Conservation (phyloP, 352 stramenopile species). For the Phytophthora quininea region DNA sequence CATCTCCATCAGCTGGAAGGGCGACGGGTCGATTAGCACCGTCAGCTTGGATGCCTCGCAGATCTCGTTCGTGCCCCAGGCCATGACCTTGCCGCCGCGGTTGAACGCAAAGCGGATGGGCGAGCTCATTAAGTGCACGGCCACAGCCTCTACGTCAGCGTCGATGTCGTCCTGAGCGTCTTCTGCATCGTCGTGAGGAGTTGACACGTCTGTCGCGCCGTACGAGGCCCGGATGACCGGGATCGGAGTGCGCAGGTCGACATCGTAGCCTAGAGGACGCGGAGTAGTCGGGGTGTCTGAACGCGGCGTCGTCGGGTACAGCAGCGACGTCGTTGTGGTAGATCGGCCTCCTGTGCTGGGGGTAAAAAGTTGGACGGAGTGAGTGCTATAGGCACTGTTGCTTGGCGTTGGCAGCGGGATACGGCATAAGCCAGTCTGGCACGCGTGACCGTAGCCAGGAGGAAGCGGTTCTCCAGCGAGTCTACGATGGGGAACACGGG, state of each 20-base stretch:
- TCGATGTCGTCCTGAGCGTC: constrained; percentile 1
- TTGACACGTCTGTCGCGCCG: constrained; percentile 28
- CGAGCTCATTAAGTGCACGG: constrained; percentile 45
- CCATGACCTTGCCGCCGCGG: constrained; percentile 76
- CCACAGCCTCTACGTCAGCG: constrained; percentile 20
- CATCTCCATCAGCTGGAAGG: constrained; percentile 87
- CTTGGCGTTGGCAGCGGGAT: constrained; percentile 54
- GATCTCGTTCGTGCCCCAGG: constrained; percentile 74
- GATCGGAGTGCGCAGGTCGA: constrained; percentile 5
- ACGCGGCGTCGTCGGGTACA: constrained; percentile 32
- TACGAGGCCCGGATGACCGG: constrained; percentile 25
- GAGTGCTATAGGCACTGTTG: constrained; percentile 19
- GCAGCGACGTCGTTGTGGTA: constrained; percentile 31
- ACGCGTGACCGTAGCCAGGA: constrained; percentile 76
- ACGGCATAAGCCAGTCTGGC: constrained; percentile 56
- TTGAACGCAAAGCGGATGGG: constrained; percentile 75
- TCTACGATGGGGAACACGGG: constrained; percentile 84
- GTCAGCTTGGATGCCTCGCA: constrained; percentile 70
- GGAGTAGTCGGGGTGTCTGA: constrained; percentile 24
- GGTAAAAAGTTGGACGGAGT: constrained; percentile 11
- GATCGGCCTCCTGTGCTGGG: constrained; percentile 6
- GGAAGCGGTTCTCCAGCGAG: constrained; percentile 56
- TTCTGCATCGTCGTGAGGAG: constrained; percentile 12
- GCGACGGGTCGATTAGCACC: constrained; percentile 77
- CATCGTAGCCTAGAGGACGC: constrained; percentile 16